Percentiles rank a stretch among this genome's conserved stretches.
phyloP scores from a whole-genome alignment of 257 asterid genomes.

The Mitragyna speciosa region DNA sequence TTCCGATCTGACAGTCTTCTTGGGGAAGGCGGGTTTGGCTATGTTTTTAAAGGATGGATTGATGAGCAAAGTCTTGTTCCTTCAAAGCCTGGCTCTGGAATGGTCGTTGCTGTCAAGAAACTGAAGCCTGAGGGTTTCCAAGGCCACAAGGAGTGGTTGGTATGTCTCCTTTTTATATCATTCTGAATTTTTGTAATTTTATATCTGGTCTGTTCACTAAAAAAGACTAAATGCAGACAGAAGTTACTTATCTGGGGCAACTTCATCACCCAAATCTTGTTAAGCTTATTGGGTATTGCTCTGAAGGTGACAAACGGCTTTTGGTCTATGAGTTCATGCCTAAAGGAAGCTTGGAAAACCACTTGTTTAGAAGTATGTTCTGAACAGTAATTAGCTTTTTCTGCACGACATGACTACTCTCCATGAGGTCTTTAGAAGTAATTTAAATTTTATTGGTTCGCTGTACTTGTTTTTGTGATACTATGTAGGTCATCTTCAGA shows the following conservation, averaged over 20 bases:
- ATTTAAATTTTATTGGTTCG: not conserved
- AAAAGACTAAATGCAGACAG: conserved; percentile 61
- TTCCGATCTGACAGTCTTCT: conserved; percentile 91
- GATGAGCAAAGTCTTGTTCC: conserved; percentile 73
- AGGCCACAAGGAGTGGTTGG: conserved; percentile 99
- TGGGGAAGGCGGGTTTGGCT: conserved; percentile 98
- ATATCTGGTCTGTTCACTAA: conserved; percentile 2
- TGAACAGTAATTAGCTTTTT: conserved; percentile 1
- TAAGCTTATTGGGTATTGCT: conserved; percentile 89
- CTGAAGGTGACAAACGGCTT: conserved; percentile 83
- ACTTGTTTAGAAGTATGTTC: conserved; percentile 79
- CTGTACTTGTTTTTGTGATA: not conserved
- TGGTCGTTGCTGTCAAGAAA: conserved; percentile 93
- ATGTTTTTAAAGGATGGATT: conserved; percentile 93
- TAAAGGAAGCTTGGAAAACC: conserved; percentile 96
- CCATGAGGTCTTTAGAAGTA: not conserved
- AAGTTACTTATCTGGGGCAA: conserved; percentile 92
- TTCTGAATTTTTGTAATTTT: not conserved
- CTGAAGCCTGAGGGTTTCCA: conserved; percentile 95
- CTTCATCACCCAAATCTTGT: conserved; percentile 89
- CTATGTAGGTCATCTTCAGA: not conserved
- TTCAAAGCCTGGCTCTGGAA: conserved; percentile 77
- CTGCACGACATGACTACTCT: not conserved
- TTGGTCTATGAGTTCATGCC: conserved; percentile 96
- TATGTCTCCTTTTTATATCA: conserved; percentile 30